Evolutionary conservation across 169 alveolate genomes (phyloP), one percentile per base, ranked within the genome.

Genomic region (Plasmodium inui): DNA sequence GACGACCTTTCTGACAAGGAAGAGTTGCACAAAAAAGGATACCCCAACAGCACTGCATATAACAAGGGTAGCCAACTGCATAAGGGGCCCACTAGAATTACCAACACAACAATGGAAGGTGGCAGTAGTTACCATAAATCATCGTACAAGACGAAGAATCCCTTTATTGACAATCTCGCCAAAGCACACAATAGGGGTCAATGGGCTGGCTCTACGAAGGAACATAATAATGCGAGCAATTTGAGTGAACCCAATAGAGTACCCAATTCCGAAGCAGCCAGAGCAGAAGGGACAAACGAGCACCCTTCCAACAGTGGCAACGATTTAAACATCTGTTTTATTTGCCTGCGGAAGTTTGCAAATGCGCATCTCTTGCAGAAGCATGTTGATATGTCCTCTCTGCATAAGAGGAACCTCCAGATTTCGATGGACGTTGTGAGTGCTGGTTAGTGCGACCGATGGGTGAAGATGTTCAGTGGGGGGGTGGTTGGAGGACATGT

Each of bases 331-430:
- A 94, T 96, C 32, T 96, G 98, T 71, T 92, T 96, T 72, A 83
- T 95, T 46, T 96, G 98, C 71, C 86, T 96, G 44, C 71, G 98
- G 53, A 90, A 82, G 92, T 96, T 96, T 81, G 55, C 50, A 41
- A 93, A 81, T 28, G 79, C 74, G 30, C 89, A 89, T n/a, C 89
- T 89, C n/a, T 96, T 96, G 26, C 95, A 94, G 28, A 50, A 78
- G 22, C 98, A 96, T 73, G 95, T 95, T 41, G 82, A 92, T 61
- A 55, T 83, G 80, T 96, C 98, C 70, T 67, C 61, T 34, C 89
- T 94, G 83, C 98, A 96, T 85, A 93, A 84, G 83, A 92, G 92
- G 50, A 78, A 89, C 76, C 3, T 79, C 22, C 79, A 86, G 81
- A 5, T 19, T 34, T 30, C 53, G 34, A 30, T 50, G 53, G 82